Evolutionary conservation across 768 basidiomycete species (phyloP).

Genomic region (Suillus ampliporus): DNA sequence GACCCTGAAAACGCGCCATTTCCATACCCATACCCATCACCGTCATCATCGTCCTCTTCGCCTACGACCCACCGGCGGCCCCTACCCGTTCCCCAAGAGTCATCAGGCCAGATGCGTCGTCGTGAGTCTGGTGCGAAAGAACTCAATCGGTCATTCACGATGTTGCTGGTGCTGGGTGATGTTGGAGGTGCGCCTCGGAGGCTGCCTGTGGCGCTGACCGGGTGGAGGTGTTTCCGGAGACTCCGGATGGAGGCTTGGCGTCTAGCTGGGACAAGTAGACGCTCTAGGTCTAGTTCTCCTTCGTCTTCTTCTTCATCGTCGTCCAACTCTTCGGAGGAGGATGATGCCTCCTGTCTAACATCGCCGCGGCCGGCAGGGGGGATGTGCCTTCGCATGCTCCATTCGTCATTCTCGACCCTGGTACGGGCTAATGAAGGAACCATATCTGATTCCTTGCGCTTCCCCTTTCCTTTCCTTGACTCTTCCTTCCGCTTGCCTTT

Average conservation of each 20-base stretch:
- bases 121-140: conserved; percentile 17
- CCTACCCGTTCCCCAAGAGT: conserved; percentile 27
- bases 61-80: conserved; percentile 33
- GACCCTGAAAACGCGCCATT: conserved; percentile 29
- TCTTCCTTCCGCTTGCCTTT: conserved; percentile 20
- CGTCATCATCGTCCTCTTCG: conserved; percentile 34
- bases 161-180: conserved; percentile 13
- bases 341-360: conserved; percentile 16
- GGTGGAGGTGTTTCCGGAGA: conserved; percentile 64
- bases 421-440: conserved; percentile 69
- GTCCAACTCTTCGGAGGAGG: conserved; percentile 32
- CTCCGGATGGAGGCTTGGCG: conserved; percentile 78
- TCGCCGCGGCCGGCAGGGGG: no score
- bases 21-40: conserved; percentile 32
- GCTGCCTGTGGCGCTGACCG: conserved; percentile 16
- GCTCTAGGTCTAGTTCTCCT: conserved; percentile 67
- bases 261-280: conserved; percentile 71
- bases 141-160: conserved; percentile 18
- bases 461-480: conserved; percentile 29
- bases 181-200: conserved; percentile 20
- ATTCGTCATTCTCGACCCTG: conserved; percentile 61
- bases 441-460: conserved; percentile 41
- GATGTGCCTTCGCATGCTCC: conserved; percentile 45
- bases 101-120: conserved; percentile 23
- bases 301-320: conserved; percentile 54